Evolutionary conservation across 768 basidiomycete genomes (phyloP).

Genomic region (Lactarius hengduanensis): DNA sequence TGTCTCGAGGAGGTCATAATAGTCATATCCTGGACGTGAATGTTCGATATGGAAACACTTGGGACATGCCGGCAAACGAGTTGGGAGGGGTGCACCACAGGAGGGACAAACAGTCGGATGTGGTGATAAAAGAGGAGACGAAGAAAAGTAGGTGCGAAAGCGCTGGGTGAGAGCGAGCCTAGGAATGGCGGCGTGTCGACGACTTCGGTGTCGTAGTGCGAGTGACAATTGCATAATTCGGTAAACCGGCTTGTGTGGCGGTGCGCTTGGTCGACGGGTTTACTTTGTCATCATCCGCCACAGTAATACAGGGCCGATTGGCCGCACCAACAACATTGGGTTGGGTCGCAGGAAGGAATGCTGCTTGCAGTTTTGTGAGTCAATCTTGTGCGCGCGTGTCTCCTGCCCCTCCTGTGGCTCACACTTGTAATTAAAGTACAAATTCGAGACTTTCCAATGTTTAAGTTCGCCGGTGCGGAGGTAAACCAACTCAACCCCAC

Average conservation of each 20-base stretch:
- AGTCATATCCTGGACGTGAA: conserved; percentile 37
- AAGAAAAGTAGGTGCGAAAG: background rate
- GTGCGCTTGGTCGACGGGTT: too few species aligned
- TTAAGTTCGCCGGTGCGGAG: background rate
- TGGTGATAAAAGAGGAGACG: background rate
- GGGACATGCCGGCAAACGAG: conserved; percentile 70
- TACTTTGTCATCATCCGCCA: too few species aligned
- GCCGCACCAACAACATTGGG: too few species aligned
- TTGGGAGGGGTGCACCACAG: conserved; percentile 59
- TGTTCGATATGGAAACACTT: conserved; percentile 62
- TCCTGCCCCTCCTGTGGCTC: too few species aligned
- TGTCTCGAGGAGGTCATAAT: conserved; percentile 69
- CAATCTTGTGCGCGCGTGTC: too few species aligned
- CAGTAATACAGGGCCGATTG: too few species aligned
- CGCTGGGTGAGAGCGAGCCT: background rate
- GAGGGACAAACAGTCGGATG: conserved; percentile 48
- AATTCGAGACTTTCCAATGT: too few species aligned
- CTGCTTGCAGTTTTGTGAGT: too few species aligned
- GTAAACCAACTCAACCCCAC: background rate
- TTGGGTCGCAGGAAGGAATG: too few species aligned
- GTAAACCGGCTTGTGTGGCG: too few species aligned
- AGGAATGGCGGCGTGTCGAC: background rate
- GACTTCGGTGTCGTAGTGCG: background rate
- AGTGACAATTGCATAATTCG: too few species aligned
- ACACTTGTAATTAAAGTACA: too few species aligned